A percentile compares a stretch with the other conserved stretches of the same genome.
Evolutionary conservation across 2,329 filamentous ascomycete species (phyloP).

Genomic region (Talaromyces amestolkiae): DNA sequence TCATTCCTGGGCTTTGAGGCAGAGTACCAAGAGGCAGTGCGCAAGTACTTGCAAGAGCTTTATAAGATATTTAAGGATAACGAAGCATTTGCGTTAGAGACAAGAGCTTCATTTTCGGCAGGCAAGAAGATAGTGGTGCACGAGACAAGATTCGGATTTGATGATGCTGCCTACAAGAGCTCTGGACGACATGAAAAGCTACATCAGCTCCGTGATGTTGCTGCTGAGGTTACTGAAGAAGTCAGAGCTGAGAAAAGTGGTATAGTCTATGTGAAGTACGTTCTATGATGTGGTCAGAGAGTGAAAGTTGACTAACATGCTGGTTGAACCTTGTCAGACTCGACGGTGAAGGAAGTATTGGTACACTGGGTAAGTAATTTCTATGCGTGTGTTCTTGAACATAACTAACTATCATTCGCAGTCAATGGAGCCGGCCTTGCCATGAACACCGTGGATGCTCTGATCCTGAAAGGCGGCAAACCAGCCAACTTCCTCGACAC

Average conservation of each 20-base stretch:
- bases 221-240: conserved; percentile 55
- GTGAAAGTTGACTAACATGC: conserved; percentile 14
- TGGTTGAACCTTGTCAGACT: conserved; percentile 27
- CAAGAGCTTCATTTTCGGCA: conserved; percentile 45
- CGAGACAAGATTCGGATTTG: conserved; percentile 62
- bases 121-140: conserved; percentile 51
- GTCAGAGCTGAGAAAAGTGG: conserved; percentile 65
- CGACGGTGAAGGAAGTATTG: conserved; percentile 61
- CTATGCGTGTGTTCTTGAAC: not conserved
- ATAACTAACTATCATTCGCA: conserved; percentile 15
- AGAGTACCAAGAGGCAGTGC: conserved; percentile 46
- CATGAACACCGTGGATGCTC: conserved; percentile 85
- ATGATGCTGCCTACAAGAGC: conserved; percentile 66
- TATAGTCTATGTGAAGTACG: conserved; percentile 72
- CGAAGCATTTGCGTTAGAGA: conserved; percentile 63
- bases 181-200: conserved; percentile 61
- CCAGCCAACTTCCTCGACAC: conserved; percentile 87
- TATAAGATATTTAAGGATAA: conserved; percentile 61
- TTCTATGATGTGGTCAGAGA: not conserved
- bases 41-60: conserved; percentile 53
- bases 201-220: conserved; percentile 55
- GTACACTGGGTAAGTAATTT: conserved; percentile 58
- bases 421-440: conserved; percentile 88
- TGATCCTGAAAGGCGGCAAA: conserved; percentile 64
- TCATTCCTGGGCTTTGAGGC: conserved; percentile 55